phyloP scores from a whole-genome alignment of 1,139 yeast genomes.

The Suhomyces terraborum region DNA sequence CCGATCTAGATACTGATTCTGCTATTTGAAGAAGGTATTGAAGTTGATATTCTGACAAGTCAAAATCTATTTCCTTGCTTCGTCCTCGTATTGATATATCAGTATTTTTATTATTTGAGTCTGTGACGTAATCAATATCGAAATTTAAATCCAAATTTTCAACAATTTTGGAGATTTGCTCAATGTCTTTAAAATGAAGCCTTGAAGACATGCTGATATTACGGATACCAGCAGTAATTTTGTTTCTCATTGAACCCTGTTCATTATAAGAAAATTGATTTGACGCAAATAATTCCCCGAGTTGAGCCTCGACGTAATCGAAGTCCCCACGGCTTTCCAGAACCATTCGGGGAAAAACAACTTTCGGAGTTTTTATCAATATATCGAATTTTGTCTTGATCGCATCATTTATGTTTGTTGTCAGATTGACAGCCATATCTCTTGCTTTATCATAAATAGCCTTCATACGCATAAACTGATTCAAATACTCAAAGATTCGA shows the following conservation, averaged over 20 bases:
- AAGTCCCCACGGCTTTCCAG: constrained; percentile 40
- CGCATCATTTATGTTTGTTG: constrained; percentile 64
- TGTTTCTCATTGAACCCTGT: constrained; percentile 39
- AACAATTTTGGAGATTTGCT: constrained; percentile 65
- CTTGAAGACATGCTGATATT: constrained; percentile 66
- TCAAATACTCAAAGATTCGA: constrained; percentile 64
- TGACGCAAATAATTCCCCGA: constrained; percentile 80
- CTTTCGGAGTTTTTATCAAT: constrained; percentile 74
- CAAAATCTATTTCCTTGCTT: constrained; percentile 65
- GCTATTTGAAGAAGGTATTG: constrained; percentile 57
- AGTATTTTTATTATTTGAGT: constrained; percentile 44
- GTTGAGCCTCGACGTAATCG: constrained; percentile 68
- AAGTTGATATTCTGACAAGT: constrained; percentile 78
- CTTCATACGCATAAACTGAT: constrained; percentile 83
- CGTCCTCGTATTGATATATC: constrained; percentile 57
- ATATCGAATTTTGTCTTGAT: constrained; percentile 71
- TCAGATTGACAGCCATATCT: constrained; percentile 73
- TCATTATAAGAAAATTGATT: constrained; percentile 52
- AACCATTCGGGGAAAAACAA: constrained; percentile 69
- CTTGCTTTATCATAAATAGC: constrained; percentile 84
- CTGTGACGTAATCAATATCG: constrained; percentile 57
- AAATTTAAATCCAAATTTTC: constrained; percentile 69
- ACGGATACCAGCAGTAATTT: constrained; percentile 67
- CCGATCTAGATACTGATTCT: constrained; percentile 59
- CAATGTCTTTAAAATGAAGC: constrained; percentile 48